Evolutionary conservation across 2,329 filamentous ascomycete species (phyloP).

Genomic region (Colletotrichum eleusines): DNA sequence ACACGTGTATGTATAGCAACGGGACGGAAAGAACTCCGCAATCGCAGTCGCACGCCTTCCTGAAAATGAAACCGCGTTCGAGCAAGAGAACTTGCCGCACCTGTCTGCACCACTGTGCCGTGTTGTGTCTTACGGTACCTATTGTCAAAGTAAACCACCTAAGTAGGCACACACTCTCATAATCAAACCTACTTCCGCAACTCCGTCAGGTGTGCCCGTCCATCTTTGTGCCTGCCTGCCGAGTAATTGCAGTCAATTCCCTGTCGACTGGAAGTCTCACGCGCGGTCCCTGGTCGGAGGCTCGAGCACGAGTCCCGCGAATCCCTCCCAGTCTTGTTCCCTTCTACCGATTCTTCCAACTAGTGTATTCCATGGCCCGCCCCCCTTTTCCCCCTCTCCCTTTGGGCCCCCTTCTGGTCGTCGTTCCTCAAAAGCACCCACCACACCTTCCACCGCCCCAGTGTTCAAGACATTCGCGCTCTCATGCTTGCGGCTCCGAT

Average conservation of each 20-base stretch:
- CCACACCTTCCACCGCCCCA: constrained; percentile 14
- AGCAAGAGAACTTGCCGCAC: constrained; percentile 23
- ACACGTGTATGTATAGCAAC: no score
- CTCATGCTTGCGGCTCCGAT: not conserved
- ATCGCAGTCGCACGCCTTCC: constrained; percentile 29
- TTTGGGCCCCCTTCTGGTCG: constrained; percentile 11
- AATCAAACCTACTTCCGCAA: not conserved
- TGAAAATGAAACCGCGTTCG: constrained; percentile 35
- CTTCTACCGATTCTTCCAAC: constrained; percentile 21
- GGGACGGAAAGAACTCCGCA: constrained; percentile 35
- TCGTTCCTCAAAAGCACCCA: constrained; percentile 26
- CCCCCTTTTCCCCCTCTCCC: constrained; percentile 12
- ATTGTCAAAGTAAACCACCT: constrained; percentile 5
- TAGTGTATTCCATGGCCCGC: constrained; percentile 20
- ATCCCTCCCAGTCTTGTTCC: constrained; percentile 2
- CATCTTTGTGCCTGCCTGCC: constrained; percentile 27
- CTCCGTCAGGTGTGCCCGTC: not conserved
- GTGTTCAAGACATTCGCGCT: not conserved
- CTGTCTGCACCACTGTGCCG: constrained; percentile 35
- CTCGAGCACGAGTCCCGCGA: not conserved
- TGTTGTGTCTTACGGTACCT: constrained; percentile 11
- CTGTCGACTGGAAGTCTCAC: constrained; percentile 12
- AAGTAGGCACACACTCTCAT: not conserved
- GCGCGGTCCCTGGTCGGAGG: not conserved
- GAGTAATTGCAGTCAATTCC: constrained; percentile 15